These are phyloP conservation scores for Eutypella sp. DNA, from an alignment of 2,329 filamentous ascomycete genomes.

Conservation along the genomic window DNA sequence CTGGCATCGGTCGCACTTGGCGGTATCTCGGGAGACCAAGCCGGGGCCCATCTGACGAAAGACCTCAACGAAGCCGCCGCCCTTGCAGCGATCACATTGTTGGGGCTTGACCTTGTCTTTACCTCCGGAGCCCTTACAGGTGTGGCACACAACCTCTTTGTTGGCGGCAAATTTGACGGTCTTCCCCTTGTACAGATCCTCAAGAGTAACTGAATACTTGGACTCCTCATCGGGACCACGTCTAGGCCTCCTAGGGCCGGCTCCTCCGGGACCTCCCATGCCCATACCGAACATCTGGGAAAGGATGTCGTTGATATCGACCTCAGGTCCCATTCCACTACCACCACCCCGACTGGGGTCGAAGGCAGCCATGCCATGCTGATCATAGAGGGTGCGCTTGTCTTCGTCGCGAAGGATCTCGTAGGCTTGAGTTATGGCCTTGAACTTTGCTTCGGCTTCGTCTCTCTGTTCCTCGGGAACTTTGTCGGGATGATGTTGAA, in stretches of 20 bases:
- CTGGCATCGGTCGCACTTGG: conserved; percentile 76
- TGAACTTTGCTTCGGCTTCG: conserved; percentile 88
- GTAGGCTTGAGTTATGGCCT: conserved; percentile 87
- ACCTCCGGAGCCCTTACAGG: conserved; percentile 84
- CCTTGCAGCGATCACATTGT: conserved; percentile 79
- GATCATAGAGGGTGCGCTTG: conserved; percentile 87
- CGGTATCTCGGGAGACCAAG: conserved; percentile 73
- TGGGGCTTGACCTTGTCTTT: conserved; percentile 87
- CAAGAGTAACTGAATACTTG: conserved; percentile 82
- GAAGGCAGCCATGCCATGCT: conserved; percentile 93
- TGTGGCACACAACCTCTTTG: conserved; percentile 84
- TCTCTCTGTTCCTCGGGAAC: conserved; percentile 79
- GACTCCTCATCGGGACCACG: conserved; percentile 83
- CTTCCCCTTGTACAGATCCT: conserved; percentile 98
- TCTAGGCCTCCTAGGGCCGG: conserved; percentile 54
- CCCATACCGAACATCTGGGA: conserved; percentile 86
- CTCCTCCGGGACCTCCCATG: conserved; percentile 35
- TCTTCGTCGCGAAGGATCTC: conserved; percentile 96
- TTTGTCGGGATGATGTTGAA: conserved; percentile 92
- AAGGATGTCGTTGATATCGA: conserved; percentile 88
- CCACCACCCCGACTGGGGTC: conserved; percentile 68
- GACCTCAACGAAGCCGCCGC: conserved; percentile 70
- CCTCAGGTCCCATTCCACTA: conserved; percentile 60
- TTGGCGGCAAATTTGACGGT: conserved; percentile 94
- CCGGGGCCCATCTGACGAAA: conserved; percentile 82